Conservation (phyloP, 257 asterid species). For the Solanum verrucosum region DNA sequence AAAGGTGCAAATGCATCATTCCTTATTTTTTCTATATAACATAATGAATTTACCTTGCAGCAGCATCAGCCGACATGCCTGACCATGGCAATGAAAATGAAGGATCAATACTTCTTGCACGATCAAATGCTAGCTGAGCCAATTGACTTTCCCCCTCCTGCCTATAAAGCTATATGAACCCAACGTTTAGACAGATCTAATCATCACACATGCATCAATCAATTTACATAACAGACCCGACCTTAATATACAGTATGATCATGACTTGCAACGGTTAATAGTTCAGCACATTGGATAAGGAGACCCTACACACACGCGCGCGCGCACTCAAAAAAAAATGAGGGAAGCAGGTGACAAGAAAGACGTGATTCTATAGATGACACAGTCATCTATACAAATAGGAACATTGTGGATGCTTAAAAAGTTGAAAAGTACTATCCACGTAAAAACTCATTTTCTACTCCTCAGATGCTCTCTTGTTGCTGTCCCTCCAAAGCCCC, state of each 20-base stretch:
- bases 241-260: background rate
- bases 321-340: background rate
- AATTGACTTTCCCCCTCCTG: constrained; percentile 52
- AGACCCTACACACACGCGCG: background rate
- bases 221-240: background rate
- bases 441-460: background rate
- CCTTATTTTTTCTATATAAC: background rate
- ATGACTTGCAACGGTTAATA: background rate
- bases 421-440: background rate
- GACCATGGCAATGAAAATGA: constrained; percentile 97
- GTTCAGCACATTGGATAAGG: background rate
- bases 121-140: constrained; percentile 95
- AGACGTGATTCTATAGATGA: background rate
- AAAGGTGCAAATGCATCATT: background rate
- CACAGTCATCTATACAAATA: background rate
- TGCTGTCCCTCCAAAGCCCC: background rate
- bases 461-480: background rate
- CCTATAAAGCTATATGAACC: constrained; percentile 60
- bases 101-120: constrained; percentile 98
- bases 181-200: background rate
- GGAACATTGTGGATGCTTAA: background rate
- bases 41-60: constrained; percentile 40
- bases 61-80: constrained; percentile 98
- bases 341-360: background rate
- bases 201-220: background rate